phyloP scores from a whole-genome alignment of 257 asterid species.

The Eucommia ulmoides region DNA sequence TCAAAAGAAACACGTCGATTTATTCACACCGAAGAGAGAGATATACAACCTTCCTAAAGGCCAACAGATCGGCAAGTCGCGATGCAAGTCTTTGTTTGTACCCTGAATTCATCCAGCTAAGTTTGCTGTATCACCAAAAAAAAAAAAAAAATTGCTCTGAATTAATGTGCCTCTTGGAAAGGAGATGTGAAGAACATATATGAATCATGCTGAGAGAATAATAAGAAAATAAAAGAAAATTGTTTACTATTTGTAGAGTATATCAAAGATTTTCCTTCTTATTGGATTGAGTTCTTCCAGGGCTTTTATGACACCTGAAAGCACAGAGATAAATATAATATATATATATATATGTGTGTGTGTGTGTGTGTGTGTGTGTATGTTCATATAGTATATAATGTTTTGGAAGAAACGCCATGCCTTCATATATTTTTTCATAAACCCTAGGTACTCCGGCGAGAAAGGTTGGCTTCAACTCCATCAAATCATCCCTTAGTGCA shows the following conservation, averaged over 20 bases:
- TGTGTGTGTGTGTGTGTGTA: no score
- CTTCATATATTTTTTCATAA: slow-evolving; percentile 77
- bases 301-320: slow-evolving; percentile 68
- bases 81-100: slow-evolving; percentile 86
- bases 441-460: slow-evolving; percentile 96
- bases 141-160: slow-evolving; percentile 8
- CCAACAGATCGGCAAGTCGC: slow-evolving; percentile 75
- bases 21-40: no score
- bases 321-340: no score
- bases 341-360: no score
- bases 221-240: neutral
- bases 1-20: no score
- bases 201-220: slow-evolving; percentile 3
- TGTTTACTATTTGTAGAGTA: slow-evolving; percentile 64
- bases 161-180: neutral
- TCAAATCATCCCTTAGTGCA: slow-evolving; percentile 69
- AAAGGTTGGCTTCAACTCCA: slow-evolving; percentile 83
- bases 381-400: no score
- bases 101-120: slow-evolving; percentile 80
- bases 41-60: slow-evolving; percentile 84
- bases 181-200: neutral
- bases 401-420: no score
- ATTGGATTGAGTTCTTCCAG: slow-evolving; percentile 80
- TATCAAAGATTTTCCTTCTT: slow-evolving; percentile 58
- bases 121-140: slow-evolving; percentile 52